These are phyloP conservation scores for Diplodia scrobiculata DNA, from an alignment of 2,329 filamentous ascomycete genomes.

Conservation along the genomic window DNA sequence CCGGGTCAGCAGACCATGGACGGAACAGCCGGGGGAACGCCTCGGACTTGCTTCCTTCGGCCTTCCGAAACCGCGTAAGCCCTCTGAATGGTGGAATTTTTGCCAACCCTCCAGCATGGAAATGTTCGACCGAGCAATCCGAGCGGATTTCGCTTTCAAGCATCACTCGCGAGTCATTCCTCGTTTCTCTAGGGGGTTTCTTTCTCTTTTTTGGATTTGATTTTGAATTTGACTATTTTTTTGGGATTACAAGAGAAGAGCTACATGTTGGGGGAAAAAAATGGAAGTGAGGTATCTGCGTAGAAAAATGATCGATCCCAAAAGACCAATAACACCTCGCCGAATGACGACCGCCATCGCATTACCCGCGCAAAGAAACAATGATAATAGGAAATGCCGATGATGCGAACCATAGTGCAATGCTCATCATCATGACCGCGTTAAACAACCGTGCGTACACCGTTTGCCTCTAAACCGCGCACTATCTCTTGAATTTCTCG, in stretches of 20 bases:
- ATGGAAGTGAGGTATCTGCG: constrained; percentile 8
- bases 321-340: constrained; percentile 16
- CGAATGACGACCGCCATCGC: not conserved
- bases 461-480: not conserved
- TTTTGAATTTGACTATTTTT: constrained; percentile 1
- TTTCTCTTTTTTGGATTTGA: not conserved
- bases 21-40: not conserved
- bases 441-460: constrained; percentile 2
- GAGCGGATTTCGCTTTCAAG: not conserved
- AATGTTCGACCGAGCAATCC: not conserved
- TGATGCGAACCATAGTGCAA: constrained; percentile 22
- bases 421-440: constrained; percentile 23
- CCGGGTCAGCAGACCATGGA: constrained; percentile 4
- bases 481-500: not conserved
- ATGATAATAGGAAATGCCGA: not conserved
- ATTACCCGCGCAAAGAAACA: not conserved
- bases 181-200: not conserved
- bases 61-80: constrained; percentile 1
- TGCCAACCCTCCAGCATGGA: not conserved
- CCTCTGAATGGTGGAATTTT: not conserved
- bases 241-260: constrained; percentile 1
- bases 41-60: constrained; percentile 3
- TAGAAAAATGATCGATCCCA: not conserved
- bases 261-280: not conserved
- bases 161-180: not conserved